Evolutionary conservation across 306 rosid genomes (phyloP).

Genomic region (Malus sieversii): DNA sequence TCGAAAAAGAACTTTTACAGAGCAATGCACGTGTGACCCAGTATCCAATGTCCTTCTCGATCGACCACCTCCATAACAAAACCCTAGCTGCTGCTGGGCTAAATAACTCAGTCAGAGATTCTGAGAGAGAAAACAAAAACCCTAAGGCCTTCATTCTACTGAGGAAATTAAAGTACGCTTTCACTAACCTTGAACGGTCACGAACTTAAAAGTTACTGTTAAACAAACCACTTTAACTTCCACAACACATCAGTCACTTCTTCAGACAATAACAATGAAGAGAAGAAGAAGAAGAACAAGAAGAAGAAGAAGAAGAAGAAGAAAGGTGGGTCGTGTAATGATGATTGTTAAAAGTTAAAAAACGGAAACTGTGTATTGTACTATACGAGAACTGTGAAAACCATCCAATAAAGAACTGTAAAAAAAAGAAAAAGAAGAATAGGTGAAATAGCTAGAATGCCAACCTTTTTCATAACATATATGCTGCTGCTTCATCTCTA

Average conservation of each 20-base stretch:
- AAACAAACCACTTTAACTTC: background rate
- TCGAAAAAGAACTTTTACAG: slow-evolving; percentile 73
- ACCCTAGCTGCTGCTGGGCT: slow-evolving; percentile 32
- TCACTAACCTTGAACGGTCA: background rate
- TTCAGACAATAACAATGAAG: background rate
- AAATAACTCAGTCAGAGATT: slow-evolving; percentile 19
- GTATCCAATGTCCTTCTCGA: slow-evolving; percentile 54
- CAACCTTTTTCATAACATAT: background rate
- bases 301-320: background rate
- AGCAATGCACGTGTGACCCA: slow-evolving; percentile 86
- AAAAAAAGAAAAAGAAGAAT: background rate
- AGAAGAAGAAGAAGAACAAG: background rate
- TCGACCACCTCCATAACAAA: slow-evolving; percentile 12
- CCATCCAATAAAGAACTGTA: background rate
- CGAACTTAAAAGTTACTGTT: background rate
- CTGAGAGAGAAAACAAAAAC: background rate
- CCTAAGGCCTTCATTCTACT: background rate
- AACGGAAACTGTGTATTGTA: no score
- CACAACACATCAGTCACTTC: background rate
- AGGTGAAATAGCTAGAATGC: slow-evolving; percentile 6
- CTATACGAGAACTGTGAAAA: background rate
- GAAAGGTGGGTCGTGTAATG: background rate
- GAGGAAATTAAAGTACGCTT: background rate
- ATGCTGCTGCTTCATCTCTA: slow-evolving; percentile 44
- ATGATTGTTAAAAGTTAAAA: no score